Base-by-base conservation (phyloP, 768 basidiomycete genomes). In the Candolleomyces aberdarensis region DNA sequence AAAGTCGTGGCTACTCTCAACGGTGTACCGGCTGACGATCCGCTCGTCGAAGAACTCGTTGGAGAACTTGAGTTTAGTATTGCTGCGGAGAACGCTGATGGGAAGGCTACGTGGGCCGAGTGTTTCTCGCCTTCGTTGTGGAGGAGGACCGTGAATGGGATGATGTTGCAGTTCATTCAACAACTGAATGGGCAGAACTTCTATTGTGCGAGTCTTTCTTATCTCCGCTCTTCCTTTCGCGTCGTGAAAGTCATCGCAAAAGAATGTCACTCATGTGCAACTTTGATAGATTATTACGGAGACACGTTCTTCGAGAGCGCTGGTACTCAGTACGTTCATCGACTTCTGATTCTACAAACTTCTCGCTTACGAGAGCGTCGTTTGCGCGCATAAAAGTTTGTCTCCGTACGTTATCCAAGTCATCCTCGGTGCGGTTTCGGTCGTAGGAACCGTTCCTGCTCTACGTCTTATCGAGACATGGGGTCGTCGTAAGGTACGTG, bases 131-230 rank as follows among this genome's bases (percentile, higher is more conserved):
- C 80, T 64, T 74, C 79, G 66, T 71, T 92, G 47, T 90, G 88
- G 84, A 87, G 85, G 71, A 80, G 91, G 57, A 92, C 89, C 14
- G 69, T 77, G 39, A 91, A 91, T 62, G 89, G 90, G n/a, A 89
- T 90, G 85, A 89, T 90, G 85, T 71, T 90, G 48, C 89, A 90
- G 64, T 91, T 91, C 67, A 84, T 92, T 56, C 89, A 92, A 64
- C 89, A 92, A 65, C 72, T 92, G 32, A 89, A 91, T 60, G 89
- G 89, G 14, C 89, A 92, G 71, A 91, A 89, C 69, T 91, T 90
- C 73, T 89, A 88, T 71, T 89, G 88, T 88, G 63, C 26, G 26
- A 26, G 26, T 3, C 26, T 26, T 26, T 26, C 26, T 26, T 1
- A 26, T 26, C 26, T 26, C 26, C 3, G 1, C 26, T 26, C 26